phyloP scores from a whole-genome alignment of 108 stramenopile species.

The Pelagomonas calceolata region DNA sequence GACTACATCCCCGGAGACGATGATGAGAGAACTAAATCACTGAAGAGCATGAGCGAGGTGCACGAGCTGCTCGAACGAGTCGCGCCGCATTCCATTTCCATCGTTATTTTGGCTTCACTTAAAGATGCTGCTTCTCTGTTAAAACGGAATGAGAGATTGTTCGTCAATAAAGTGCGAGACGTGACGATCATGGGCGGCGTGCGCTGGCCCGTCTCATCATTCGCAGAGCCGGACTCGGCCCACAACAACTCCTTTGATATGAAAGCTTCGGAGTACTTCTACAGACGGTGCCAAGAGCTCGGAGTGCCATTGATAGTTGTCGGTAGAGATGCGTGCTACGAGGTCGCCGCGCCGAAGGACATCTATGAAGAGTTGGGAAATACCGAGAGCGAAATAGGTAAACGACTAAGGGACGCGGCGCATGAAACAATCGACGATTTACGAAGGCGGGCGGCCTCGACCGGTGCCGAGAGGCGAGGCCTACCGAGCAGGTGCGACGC shows the following conservation, averaged over 20 bases:
- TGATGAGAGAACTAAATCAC: neutral
- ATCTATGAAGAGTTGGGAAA: conserved; percentile 38
- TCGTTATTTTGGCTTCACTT: conserved; percentile 35
- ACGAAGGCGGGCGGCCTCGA: conserved; percentile 30
- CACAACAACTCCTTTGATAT: conserved; percentile 38
- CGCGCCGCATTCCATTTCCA: conserved; percentile 10
- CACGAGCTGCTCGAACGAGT: neutral
- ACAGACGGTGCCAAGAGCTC: conserved; percentile 30
- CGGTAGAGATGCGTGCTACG: conserved; percentile 30
- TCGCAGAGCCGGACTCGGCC: conserved; percentile 26
- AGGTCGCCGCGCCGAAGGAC: conserved; percentile 31
- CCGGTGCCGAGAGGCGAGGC: conserved; percentile 23
- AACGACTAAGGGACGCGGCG: conserved; percentile 35
- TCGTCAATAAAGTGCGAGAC: conserved; percentile 33
- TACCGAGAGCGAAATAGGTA: conserved; percentile 34
- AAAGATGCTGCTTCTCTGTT: conserved; percentile 37
- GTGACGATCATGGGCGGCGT: conserved; percentile 37
- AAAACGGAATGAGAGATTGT: conserved; percentile 29
- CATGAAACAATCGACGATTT: conserved; percentile 31
- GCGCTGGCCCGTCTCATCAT: too few relatives aligned
- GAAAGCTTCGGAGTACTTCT: conserved; percentile 30
- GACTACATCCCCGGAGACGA: neutral
- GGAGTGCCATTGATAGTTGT: conserved; percentile 34
- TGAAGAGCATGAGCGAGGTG: too few relatives aligned
- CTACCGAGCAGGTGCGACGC: conserved; percentile 32